phyloP scores from a whole-genome alignment of 352 stramenopile genomes.

The Phytophthora meadii region DNA sequence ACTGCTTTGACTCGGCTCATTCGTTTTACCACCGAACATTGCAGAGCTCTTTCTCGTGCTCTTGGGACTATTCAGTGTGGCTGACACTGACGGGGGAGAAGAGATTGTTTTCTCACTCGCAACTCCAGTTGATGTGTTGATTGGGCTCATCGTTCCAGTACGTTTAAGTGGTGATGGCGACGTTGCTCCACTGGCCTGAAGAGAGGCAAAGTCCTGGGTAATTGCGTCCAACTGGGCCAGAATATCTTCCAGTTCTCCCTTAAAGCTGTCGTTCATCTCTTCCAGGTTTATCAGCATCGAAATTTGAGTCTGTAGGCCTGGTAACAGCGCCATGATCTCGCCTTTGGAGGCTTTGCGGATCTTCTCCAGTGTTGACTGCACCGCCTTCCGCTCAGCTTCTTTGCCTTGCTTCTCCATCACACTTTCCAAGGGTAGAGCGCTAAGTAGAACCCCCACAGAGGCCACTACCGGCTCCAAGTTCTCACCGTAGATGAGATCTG shows the following conservation, averaged over 20 bases:
- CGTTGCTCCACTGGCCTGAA: slow-evolving; percentile 11
- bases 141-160: not conserved
- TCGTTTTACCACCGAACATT: slow-evolving; percentile 10
- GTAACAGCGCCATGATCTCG: slow-evolving; percentile 77
- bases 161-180: not conserved
- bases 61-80: slow-evolving; percentile 11
- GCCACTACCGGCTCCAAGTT: slow-evolving; percentile 54
- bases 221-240: slow-evolving; percentile 53
- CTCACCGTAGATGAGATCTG: slow-evolving; percentile 83
- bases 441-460: slow-evolving; percentile 57
- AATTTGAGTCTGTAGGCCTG: slow-evolving; percentile 68
- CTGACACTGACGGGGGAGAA: slow-evolving; percentile 1
- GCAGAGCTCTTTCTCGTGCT: slow-evolving; percentile 21
- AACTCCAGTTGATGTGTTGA: slow-evolving; percentile 16
- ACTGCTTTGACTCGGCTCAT: slow-evolving; percentile 8
- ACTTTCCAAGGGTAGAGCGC: slow-evolving; percentile 61
- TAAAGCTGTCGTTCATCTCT: slow-evolving; percentile 64
- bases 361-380: slow-evolving; percentile 83
- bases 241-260: slow-evolving; percentile 61
- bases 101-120: slow-evolving; percentile 5
- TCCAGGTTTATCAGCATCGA: slow-evolving; percentile 50
- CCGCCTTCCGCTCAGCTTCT: slow-evolving; percentile 57
- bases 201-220: slow-evolving; percentile 37
- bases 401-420: slow-evolving; percentile 89
- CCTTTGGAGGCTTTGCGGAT: slow-evolving; percentile 81